Conservation (phyloP, 2,329 filamentous ascomycete species). For the Monilinia fructigena region DNA sequence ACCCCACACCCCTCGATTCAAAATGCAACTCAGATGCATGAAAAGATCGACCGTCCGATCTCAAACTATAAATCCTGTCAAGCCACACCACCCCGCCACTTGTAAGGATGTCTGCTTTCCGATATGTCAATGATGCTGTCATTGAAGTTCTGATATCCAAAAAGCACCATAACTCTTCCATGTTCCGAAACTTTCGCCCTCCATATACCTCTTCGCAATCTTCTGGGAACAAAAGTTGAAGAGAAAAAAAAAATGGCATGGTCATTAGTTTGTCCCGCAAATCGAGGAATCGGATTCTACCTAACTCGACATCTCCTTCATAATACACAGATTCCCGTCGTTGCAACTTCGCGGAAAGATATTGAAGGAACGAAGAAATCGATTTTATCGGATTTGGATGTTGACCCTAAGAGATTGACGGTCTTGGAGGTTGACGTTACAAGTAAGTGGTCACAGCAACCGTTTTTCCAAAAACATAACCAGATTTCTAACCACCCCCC, state of each 20-base stretch:
- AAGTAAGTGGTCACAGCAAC: slow-evolving; percentile 44
- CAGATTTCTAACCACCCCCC: neutral
- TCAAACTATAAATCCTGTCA: slow-evolving; percentile 11
- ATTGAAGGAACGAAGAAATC: slow-evolving; percentile 48
- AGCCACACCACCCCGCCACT: slow-evolving; percentile 22
- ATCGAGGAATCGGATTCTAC: slow-evolving; percentile 62
- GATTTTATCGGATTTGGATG: slow-evolving; percentile 51
- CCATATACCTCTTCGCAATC: neutral
- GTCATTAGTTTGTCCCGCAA: slow-evolving; percentile 55
- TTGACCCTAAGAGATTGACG: slow-evolving; percentile 47
- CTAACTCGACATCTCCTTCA: slow-evolving; percentile 57
- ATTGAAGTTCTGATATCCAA: slow-evolving; percentile 6
- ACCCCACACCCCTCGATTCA: slow-evolving; percentile 10
- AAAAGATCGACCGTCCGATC: slow-evolving; percentile 7
- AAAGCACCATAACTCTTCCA: neutral
- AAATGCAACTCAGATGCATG: neutral
- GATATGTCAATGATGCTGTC: slow-evolving; percentile 20
- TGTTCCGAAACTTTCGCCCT: neutral
- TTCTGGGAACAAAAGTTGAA: neutral
- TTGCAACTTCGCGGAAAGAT: slow-evolving; percentile 59
- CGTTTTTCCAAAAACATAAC: neutral
- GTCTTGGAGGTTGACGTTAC: slow-evolving; percentile 56
- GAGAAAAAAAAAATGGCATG: slow-evolving; percentile 33
- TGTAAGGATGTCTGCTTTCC: slow-evolving; percentile 3
- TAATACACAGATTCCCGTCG: slow-evolving; percentile 56